Conservation (phyloP, 495 filamentous ascomycete species). For the Annulohypoxylon nitens region DNA sequence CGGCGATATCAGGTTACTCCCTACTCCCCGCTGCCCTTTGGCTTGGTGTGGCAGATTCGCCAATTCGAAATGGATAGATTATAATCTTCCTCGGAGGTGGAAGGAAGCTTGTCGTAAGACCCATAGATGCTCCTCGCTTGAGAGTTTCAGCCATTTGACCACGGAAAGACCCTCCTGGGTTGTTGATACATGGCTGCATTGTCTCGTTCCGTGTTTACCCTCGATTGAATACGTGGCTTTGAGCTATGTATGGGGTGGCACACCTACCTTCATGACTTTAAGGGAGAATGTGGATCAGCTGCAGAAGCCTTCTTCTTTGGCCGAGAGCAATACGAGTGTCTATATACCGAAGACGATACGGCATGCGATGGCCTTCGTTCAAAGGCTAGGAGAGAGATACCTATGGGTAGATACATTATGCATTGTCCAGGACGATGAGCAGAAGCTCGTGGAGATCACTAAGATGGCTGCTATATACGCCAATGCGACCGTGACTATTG, state of each 20-base stretch:
- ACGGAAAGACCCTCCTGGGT: background rate
- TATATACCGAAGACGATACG: slow-evolving; percentile 31
- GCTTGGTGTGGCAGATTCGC: background rate
- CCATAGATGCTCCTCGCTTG: background rate
- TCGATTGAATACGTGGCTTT: slow-evolving; percentile 1
- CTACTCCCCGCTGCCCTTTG: background rate
- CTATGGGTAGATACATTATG: slow-evolving; percentile 33
- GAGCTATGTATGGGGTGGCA: slow-evolving; percentile 5
- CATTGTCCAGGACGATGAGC: slow-evolving; percentile 41
- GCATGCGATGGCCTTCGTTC: slow-evolving; percentile 35
- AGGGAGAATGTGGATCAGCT: background rate
- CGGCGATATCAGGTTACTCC: background rate
- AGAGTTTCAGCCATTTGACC: background rate
- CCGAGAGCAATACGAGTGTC: background rate
- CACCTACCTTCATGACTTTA: background rate
- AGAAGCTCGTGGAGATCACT: slow-evolving; percentile 22
- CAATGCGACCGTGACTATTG: slow-evolving; percentile 46
- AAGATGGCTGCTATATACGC: slow-evolving; percentile 51
- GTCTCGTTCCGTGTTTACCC: background rate
- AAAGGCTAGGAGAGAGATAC: slow-evolving; percentile 29
- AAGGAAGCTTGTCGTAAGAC: background rate
- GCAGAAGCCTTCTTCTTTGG: slow-evolving; percentile 3
- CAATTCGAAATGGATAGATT: slow-evolving; percentile 1
- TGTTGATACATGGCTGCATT: background rate
- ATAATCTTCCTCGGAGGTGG: background rate